Evolutionary conservation across 2,329 filamentous ascomycete genomes (phyloP), one percentile per base, ranked within the genome.

Genomic region (Fusarium papillatum): DNA sequence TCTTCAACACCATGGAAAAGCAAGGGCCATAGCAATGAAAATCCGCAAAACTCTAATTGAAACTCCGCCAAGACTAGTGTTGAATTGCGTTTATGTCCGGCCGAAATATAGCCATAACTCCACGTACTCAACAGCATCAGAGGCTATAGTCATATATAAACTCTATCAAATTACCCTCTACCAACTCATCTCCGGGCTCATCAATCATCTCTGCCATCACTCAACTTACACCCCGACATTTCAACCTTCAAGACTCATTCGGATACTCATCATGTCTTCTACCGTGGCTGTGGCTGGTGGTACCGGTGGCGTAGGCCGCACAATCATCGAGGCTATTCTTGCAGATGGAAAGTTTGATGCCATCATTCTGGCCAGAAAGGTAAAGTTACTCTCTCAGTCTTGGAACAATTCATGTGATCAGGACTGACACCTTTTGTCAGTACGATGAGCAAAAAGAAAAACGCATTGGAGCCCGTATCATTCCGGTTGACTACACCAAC

Each of bases 331-430:
- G 26, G 50, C 50, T n/a, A 29, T 55, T 8, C 17, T 55, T n/a
- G 26, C 26, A 22, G 50, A 55, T 31, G 26, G 86, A 88, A 83
- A 84, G 60, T 81, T 86, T 64, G 70, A 85, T 19, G 80, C 87
- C n/a, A 79, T 85, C 60, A 80, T 87, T 7, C 72, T 88, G 9
- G 80, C 83, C n/a, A 83, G 87, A 53, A 84, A 83, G 74, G 86
- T 81, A 29, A 43, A 6, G 1, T 11, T 13, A 5, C 10, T n/a
- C 19, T n/a, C 19, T 10, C 7, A 43, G 14, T 4, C 9, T 6
- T 53, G n/a, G n/a, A n/a, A n/a, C n/a, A n/a, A n/a, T 5, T 7
- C 3, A 26, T 26, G 5, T 26, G 26, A 26, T 26, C 26, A 5
- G 26, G 26, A 26, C 26, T 26, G 26, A 26, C n/a, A n/a, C n/a